phyloP scores from a whole-genome alignment of 768 basidiomycete species.

The Phaeotremella skinneri region DNA sequence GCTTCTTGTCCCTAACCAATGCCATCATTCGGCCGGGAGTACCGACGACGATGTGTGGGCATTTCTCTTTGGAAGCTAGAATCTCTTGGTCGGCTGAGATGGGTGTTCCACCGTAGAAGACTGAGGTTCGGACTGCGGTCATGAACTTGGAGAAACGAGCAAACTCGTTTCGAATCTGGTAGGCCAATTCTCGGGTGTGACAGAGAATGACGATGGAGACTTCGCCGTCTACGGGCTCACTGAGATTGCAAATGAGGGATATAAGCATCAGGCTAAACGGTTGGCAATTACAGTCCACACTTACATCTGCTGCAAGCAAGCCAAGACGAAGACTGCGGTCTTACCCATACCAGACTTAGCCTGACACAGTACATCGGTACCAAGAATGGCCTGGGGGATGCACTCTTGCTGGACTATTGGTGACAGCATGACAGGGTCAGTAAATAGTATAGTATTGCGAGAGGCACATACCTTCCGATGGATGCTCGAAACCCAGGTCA shows the following conservation, averaged over 20 bases:
- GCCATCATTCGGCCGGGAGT: slow-evolving; percentile 97
- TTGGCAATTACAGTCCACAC: slow-evolving; percentile 4
- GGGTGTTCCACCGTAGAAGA: slow-evolving; percentile 96
- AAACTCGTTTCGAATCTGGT: slow-evolving; percentile 99
- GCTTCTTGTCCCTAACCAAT: slow-evolving; percentile 86
- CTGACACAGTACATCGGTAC: slow-evolving; percentile 99
- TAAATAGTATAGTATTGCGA: slow-evolving; percentile 1
- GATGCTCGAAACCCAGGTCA: slow-evolving; percentile 99
- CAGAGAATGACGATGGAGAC: slow-evolving; percentile 96
- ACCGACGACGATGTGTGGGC: slow-evolving; percentile 98
- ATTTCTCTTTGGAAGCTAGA: slow-evolving; percentile 91
- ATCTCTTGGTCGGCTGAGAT: slow-evolving; percentile 90
- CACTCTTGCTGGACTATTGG: slow-evolving; percentile 97
- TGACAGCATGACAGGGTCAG: neutral
- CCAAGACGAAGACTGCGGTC: slow-evolving; percentile 97
- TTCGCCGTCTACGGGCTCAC: slow-evolving; percentile 94
- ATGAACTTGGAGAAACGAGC: slow-evolving; percentile 99
- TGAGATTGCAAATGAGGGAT: slow-evolving; percentile 2
- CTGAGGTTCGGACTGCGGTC: slow-evolving; percentile 95
- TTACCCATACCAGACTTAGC: slow-evolving; percentile 93
- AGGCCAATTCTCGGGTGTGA: slow-evolving; percentile 98
- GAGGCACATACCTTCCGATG: slow-evolving; percentile 78
- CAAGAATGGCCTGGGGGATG: slow-evolving; percentile 97
- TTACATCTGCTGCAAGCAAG: slow-evolving; percentile 87
- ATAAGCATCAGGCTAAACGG: neutral